phyloP scores from a whole-genome alignment of 2,329 filamentous ascomycete species.

The Podosphaera leucotricha region DNA sequence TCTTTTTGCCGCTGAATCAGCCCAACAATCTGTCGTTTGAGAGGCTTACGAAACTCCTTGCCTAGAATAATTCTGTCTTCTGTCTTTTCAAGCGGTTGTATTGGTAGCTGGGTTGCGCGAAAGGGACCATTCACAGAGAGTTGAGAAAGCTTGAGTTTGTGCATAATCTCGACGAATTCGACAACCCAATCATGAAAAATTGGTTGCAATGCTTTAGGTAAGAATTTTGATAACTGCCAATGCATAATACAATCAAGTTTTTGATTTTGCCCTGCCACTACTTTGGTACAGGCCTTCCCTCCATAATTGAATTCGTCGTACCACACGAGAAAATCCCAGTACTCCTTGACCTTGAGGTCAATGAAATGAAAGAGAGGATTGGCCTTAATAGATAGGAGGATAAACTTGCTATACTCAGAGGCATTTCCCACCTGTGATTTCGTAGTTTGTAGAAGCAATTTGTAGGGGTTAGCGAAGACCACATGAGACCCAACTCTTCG shows the following conservation, averaged over 20 bases:
- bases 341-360: conserved; percentile 91
- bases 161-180: conserved; percentile 90
- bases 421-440: conserved; percentile 95
- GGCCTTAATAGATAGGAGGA: conserved; percentile 86
- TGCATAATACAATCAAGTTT: conserved; percentile 83
- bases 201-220: conserved; percentile 57
- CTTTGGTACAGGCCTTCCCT: conserved; percentile 69
- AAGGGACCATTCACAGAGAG: conserved; percentile 24
- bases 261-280: conserved; percentile 54
- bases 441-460: conserved; percentile 78
- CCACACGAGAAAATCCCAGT: conserved; percentile 98
- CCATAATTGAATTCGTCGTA: conserved; percentile 99
- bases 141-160: conserved; percentile 49
- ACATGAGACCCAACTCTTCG: conserved; percentile 83
- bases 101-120: conserved; percentile 32
- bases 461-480: conserved; percentile 78
- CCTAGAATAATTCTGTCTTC: conserved; percentile 43
- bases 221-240: conserved; percentile 85
- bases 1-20: conserved; percentile 72
- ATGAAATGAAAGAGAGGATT: conserved; percentile 95
- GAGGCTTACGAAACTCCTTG: conserved; percentile 64
- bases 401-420: conserved; percentile 91
- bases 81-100: conserved; percentile 32
- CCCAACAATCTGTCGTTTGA: conserved; percentile 67
- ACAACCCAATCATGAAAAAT: conserved; percentile 83